phyloP scores from a whole-genome alignment of 2,329 filamentous ascomycete genomes.

The Verticillium dahliae region DNA sequence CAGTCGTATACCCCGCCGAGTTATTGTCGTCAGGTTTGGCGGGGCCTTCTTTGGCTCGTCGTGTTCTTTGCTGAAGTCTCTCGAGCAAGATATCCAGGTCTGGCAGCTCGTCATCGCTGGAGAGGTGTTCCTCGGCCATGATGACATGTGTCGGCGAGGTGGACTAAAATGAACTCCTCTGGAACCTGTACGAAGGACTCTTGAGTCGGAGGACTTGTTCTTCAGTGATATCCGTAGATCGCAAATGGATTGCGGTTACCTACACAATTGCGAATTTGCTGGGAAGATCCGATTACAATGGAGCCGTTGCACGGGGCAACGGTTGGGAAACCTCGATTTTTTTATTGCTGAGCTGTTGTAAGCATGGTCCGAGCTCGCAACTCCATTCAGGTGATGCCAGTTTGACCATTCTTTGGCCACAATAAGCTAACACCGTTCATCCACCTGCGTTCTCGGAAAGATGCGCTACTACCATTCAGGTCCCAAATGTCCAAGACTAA shows the following conservation, averaged over 20 bases:
- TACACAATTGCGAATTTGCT: neutral
- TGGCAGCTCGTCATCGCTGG: constrained; percentile 33
- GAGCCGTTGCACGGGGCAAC: constrained; percentile 12
- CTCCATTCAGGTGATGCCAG: too few relatives aligned
- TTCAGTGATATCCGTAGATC: too few relatives aligned
- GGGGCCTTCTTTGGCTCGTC: neutral
- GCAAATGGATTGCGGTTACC: too few relatives aligned
- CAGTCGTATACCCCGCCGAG: neutral
- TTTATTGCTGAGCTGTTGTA: too few relatives aligned
- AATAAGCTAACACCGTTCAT: too few relatives aligned
- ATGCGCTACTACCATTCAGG: too few relatives aligned
- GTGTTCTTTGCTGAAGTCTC: constrained; percentile 5
- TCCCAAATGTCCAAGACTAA: too few relatives aligned
- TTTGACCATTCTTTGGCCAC: too few relatives aligned
- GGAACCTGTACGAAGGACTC: too few relatives aligned
- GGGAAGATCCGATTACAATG: neutral
- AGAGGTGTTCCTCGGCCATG: constrained; percentile 16
- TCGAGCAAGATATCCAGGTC: constrained; percentile 25
- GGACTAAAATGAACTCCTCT: too few relatives aligned
- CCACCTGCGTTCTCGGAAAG: too few relatives aligned
- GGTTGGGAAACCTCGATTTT: neutral
- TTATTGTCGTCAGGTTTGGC: neutral
- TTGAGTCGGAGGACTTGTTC: too few relatives aligned
- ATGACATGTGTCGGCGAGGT: neutral
- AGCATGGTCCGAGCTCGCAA: neutral